Evolutionary conservation across 1,139 yeast genomes (phyloP).

Genomic region (Hansenula anomala): DNA sequence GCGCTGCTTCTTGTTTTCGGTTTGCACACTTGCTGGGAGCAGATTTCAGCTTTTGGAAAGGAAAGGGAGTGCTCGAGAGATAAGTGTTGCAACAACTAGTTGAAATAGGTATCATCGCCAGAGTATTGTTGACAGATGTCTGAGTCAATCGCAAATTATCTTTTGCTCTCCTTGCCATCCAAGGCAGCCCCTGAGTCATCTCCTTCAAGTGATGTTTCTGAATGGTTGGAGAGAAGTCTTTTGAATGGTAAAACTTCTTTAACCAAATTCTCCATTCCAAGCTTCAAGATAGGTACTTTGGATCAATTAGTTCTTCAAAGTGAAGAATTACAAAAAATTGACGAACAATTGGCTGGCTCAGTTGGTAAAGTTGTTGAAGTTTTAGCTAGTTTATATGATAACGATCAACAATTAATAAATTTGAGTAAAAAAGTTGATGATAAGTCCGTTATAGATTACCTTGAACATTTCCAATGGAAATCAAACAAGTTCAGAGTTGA

Average conservation of each 20-base stretch:
- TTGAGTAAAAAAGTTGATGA: conserved; percentile 47
- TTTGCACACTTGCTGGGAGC: too few species aligned
- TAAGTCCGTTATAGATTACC: conserved; percentile 47
- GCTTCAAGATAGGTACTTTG: conserved; percentile 89
- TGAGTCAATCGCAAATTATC: conserved; percentile 18
- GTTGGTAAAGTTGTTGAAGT: conserved; percentile 76
- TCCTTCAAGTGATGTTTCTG: conserved; percentile 30
- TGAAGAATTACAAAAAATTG: conserved; percentile 82
- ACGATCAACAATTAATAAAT: conserved; percentile 35
- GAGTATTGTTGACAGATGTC: conserved; percentile 7
- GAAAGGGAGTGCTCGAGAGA: neutral
- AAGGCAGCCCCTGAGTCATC: conserved; percentile 44
- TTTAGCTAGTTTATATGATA: conserved; percentile 46
- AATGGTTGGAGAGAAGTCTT: conserved; percentile 31
- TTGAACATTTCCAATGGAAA: conserved; percentile 83
- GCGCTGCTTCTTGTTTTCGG: neutral
- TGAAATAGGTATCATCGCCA: too few species aligned
- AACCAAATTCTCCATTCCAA: conserved; percentile 59
- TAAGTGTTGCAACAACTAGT: too few species aligned
- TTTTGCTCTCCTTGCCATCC: conserved; percentile 42
- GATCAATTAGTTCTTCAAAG: conserved; percentile 88
- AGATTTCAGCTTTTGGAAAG: too few species aligned
- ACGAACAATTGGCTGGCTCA: conserved; percentile 64
- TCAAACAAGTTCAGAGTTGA: conserved; percentile 80
- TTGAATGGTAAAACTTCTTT: conserved; percentile 30